A percentile compares a stretch with the other conserved stretches of the same genome.
phyloP scores from a whole-genome alignment of 1,139 yeast species.

The Diutina pseudorugosa region DNA sequence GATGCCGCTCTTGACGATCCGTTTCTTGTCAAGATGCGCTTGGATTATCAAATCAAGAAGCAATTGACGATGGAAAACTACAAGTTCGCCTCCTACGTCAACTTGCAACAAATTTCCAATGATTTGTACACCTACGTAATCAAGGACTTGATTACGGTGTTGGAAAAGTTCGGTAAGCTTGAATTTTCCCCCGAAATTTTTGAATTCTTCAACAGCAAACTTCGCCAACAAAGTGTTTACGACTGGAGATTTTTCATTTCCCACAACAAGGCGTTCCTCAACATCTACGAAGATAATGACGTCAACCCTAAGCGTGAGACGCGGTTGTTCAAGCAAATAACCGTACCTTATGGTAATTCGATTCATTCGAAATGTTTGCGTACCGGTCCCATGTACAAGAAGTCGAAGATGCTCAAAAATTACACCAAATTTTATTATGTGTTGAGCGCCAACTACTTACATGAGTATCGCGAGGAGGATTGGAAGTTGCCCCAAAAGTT shows the following conservation, averaged over 20 bases:
- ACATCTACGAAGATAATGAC: slow-evolving; percentile 17
- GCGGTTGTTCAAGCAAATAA: slow-evolving; percentile 19
- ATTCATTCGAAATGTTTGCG: slow-evolving; percentile 34
- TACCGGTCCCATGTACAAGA: slow-evolving; percentile 31
- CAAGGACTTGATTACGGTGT: slow-evolving; percentile 23
- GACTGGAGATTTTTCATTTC: slow-evolving; percentile 33
- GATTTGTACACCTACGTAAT: slow-evolving; percentile 28
- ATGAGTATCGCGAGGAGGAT: slow-evolving; percentile 19
- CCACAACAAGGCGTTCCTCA: slow-evolving; percentile 24
- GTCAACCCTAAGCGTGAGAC: slow-evolving; percentile 18
- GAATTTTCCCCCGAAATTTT: slow-evolving; percentile 13
- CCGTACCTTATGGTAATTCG: slow-evolving; percentile 24
- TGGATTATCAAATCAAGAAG: slow-evolving; percentile 30
- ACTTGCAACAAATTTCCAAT: slow-evolving; percentile 31
- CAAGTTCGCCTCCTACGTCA: slow-evolving; percentile 31
- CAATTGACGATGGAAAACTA: slow-evolving; percentile 33
- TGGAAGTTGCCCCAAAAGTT: neutral
- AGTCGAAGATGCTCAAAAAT: slow-evolving; percentile 29
- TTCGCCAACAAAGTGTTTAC: slow-evolving; percentile 6
- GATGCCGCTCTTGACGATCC: slow-evolving; percentile 25
- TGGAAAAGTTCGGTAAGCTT: slow-evolving; percentile 25
- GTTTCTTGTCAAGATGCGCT: slow-evolving; percentile 26
- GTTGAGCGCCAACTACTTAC: slow-evolving; percentile 33
- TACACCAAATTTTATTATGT: slow-evolving; percentile 28
- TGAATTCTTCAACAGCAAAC: slow-evolving; percentile 7